Percentiles rank a stretch among this genome's conserved stretches.
Conservation (phyloP, 1,284 basidiomycete genomes). For the Albatrellus sp. region DNA sequence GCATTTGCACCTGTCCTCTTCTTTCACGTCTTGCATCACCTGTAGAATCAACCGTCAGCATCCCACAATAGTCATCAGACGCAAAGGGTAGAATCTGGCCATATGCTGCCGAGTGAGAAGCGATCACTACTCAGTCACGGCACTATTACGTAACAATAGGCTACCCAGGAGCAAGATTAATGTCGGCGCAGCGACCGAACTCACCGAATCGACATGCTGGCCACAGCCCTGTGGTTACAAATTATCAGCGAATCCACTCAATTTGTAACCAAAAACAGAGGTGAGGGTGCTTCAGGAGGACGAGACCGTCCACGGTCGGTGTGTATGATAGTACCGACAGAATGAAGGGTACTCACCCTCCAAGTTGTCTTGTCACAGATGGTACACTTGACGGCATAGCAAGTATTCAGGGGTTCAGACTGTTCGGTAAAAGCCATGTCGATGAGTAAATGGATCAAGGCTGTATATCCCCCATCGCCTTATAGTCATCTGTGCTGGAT, state of each 20-base stretch:
- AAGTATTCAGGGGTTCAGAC: slow-evolving; percentile 35
- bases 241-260: background rate
- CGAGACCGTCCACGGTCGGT: background rate
- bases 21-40: slow-evolving; percentile 58
- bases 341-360: slow-evolving; percentile 36
- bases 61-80: slow-evolving; percentile 5
- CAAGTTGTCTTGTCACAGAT: slow-evolving; percentile 65
- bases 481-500: background rate
- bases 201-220: slow-evolving; percentile 44
- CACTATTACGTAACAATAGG: slow-evolving; percentile 2
- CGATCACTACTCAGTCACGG: too few relatives aligned
- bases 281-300: too few relatives aligned
- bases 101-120: too few relatives aligned
- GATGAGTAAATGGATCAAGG: background rate
- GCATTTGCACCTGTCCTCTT: slow-evolving; percentile 58
- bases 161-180: too few relatives aligned
- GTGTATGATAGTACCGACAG: slow-evolving; percentile 3
- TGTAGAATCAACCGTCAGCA: slow-evolving; percentile 17
- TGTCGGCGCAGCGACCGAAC: slow-evolving; percentile 6
- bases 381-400: slow-evolving; percentile 45
- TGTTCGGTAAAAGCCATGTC: slow-evolving; percentile 16
- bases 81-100: too few relatives aligned
- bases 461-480: too few relatives aligned
- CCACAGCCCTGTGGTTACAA: slow-evolving; percentile 47
- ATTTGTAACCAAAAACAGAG: background rate